Base-by-base conservation (phyloP, 352 stramenopile species). In the Pythium rhizo-oryzae region DNA sequence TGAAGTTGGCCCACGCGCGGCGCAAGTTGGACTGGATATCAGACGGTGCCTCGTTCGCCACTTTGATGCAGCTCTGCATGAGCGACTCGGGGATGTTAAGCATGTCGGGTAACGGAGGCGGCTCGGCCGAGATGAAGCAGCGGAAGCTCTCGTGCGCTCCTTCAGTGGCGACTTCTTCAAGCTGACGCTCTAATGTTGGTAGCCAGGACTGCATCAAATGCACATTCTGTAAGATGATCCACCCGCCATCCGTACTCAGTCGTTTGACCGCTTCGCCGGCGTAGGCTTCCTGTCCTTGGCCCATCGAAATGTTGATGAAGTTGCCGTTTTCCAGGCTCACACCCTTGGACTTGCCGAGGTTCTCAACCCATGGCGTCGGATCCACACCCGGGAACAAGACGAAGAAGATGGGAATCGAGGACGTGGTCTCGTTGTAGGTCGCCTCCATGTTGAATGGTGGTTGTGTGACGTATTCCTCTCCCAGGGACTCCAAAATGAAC, bases 161-260 rank as follows among this genome's bases (percentile, higher is more conserved):
- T 78, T 97, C 89, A 44, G 88, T 90, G 44, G 90, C 82, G 25
- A 94, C 79, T 64, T 96, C 86, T 70, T 98, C 94, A 16, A 99
- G 77, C 67, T 99, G 85, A 7, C 93, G 81, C 69, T 99, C 95
- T 0, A 99, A 78, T 30, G 81, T 91, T 1, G 94, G 92, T 21
- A 98, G 84, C 95, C 96, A 99, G 24, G 88, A 96, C 60, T 98
- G 91, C 95, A 99, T 98, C 49, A 99, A 76, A 65, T 99, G 96
- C 24, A 98, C 94, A 67, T 98, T 98, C 71, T 98, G 91, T 24
- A 98, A 77, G 66, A 98, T 98, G 58, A 99, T 97, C 96, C 95
- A 99, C 12, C 95, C 92, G 25, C 96, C 96, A 25, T 91, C 84
- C 7, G 93, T 96, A 21, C 93, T 97, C 37, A 97, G 87, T 56